Base-by-base conservation (phyloP, 176 grass and related monocot species). In the Aegilops bicornis region DNA sequence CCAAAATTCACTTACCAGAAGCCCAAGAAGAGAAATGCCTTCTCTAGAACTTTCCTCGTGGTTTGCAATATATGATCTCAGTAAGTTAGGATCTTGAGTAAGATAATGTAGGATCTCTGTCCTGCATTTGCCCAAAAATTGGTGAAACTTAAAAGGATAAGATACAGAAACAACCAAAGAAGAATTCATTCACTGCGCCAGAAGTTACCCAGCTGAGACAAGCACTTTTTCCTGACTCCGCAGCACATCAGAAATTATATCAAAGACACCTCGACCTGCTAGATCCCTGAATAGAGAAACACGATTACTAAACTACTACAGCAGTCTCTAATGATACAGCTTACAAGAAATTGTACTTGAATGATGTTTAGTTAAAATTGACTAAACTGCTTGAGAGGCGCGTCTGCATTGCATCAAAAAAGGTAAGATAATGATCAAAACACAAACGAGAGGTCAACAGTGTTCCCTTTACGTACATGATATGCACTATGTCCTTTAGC, bases 101-200 rank as follows among this genome's bases (percentile, higher is more conserved):
- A 98, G 84, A 88, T 95, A 94, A 82, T 95, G 73, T 59, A 98
- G 87, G 85, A 98, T 98, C 56, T 81, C 83, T 90, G 86, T 79
- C 88, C 96, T 98, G 90, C 86, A 95, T 84, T 87, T 89, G n/a
- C 31, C 77, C 56, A 82, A 72, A 73, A 82, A 84, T 36, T 79
- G 77, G 48, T 64, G 27, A 23, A 32, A 72, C 16, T 89, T 81
- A 77, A 45, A 85, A 58, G 56, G 16, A 56, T 36, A 75, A 74
- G 17, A 56, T 27, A 83, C 77, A 86, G 61, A 29, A 79, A 65
- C 81, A 69, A 73, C 50, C 45, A 65, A 78, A 63, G 32, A 76
- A 77, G 52, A 83, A 52, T 56, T 50, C 9, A 36, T 31, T 4
- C 5, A 43, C 73, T 81, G 64, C 19, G 66, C 33, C 74, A 87